Percentiles rank a stretch among this genome's conserved stretches.
phyloP scores from a whole-genome alignment of 805 yeast species.

The Tetrapisispora phaffii region DNA sequence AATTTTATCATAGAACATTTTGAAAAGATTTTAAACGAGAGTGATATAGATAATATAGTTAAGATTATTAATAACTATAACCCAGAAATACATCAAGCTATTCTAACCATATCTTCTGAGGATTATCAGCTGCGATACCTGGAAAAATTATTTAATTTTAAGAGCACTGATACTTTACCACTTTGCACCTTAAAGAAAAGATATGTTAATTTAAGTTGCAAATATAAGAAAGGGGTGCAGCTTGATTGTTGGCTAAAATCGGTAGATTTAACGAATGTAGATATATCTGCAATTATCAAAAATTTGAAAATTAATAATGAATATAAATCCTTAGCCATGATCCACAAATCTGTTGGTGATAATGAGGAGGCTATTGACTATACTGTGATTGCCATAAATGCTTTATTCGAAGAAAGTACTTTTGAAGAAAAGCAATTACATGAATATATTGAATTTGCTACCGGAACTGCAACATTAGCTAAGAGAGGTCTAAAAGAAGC shows the following conservation, averaged over 20 bases:
- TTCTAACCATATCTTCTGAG: slow-evolving; percentile 5
- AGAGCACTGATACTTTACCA: not conserved
- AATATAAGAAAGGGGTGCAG: slow-evolving; percentile 3
- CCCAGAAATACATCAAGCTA: slow-evolving; percentile 13
- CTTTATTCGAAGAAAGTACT: slow-evolving; percentile 8
- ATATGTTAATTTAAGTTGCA: slow-evolving; percentile 15
- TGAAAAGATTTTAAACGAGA: not conserved
- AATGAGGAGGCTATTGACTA: slow-evolving; percentile 13
- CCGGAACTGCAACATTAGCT: not conserved
- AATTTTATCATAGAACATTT: slow-evolving; percentile 12
- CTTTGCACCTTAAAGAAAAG: slow-evolving; percentile 5
- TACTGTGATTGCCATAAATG: slow-evolving; percentile 10
- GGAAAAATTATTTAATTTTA: slow-evolving; percentile 8
- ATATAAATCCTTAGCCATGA: slow-evolving; percentile 13
- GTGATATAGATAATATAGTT: slow-evolving; percentile 8
- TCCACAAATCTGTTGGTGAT: slow-evolving; percentile 12
- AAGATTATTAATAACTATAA: slow-evolving; percentile 11
- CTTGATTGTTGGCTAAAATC: slow-evolving; percentile 13
- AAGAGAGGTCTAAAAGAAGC: slow-evolving; percentile 5
- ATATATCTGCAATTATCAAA: slow-evolving; percentile 7
- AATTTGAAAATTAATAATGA: slow-evolving; percentile 8
- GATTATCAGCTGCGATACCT: slow-evolving; percentile 12
- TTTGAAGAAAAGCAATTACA: not conserved
- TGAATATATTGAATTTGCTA: not conserved
- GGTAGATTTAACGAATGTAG: slow-evolving; percentile 9